Percentiles rank a stretch among this genome's conserved stretches.
Conservation (phyloP, 164 flowering plant species). For the Dillenia suffruticosa region DNA sequence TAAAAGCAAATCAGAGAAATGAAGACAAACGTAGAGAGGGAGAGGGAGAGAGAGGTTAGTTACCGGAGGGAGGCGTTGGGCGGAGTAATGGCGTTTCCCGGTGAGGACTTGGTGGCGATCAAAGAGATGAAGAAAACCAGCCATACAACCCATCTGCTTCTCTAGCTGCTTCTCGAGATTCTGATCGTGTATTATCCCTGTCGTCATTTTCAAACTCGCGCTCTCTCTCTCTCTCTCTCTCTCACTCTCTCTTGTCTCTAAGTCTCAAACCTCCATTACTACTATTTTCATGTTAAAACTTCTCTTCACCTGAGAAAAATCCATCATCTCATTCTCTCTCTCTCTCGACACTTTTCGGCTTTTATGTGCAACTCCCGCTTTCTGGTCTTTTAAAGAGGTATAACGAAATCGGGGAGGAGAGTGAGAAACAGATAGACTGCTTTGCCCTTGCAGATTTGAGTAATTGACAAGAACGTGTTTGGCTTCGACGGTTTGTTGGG, state of each 20-base stretch:
- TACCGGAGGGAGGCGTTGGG: slow-evolving; percentile 64
- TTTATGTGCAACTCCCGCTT: slow-evolving; percentile 53
- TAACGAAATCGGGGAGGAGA: not conserved
- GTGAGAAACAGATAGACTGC: not conserved
- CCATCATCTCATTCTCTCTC: not conserved
- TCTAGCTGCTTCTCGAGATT: slow-evolving; percentile 69
- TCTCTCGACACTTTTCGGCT: slow-evolving; percentile 3
- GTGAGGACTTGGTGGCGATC: slow-evolving; percentile 73
- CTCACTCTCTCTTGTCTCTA: slow-evolving; percentile 1
- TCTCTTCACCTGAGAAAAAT: not conserved
- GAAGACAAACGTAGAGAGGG: not conserved
- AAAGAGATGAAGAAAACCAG: slow-evolving; percentile 83
- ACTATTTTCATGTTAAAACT: too few relatives aligned
- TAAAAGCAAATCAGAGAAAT: not conserved
- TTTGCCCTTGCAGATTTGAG: not conserved
- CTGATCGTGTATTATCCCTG: slow-evolving; percentile 45
- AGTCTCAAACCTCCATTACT: too few relatives aligned
- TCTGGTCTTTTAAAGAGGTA: slow-evolving; percentile 41
- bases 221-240: not conserved
- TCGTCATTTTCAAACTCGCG: slow-evolving; percentile 30
- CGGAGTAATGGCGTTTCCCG: slow-evolving; percentile 56
- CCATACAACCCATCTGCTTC: slow-evolving; percentile 96
- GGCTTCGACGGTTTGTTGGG: too few relatives aligned
- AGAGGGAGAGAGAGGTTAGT: not conserved
- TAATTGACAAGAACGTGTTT: slow-evolving; percentile 9